Percentiles rank a stretch among this genome's conserved stretches.
phyloP scores from a whole-genome alignment of 495 filamentous ascomycete genomes.

The Aspergillus saccharolyticus region DNA sequence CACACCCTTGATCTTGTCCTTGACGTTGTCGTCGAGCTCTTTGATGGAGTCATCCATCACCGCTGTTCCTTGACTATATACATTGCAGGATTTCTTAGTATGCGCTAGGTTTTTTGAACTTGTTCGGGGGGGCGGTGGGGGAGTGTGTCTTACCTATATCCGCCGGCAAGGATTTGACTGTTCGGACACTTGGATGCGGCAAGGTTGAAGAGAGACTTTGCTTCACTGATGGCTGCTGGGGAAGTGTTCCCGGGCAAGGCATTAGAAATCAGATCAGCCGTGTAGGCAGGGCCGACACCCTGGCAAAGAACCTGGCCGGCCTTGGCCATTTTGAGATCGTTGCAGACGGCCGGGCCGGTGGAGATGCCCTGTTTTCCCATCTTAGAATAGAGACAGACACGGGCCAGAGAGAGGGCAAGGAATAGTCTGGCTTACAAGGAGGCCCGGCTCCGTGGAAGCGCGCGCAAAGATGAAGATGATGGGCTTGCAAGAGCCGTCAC shows the following conservation, averaged over 20 bases:
- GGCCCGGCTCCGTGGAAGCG: conserved; percentile 36
- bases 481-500: conserved; percentile 37
- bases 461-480: conserved; percentile 52
- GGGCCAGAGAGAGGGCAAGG: too few species aligned
- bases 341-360: conserved; percentile 36
- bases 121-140: too few species aligned
- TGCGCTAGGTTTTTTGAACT: too few species aligned
- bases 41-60: conserved; percentile 47
- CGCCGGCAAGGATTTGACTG: conserved; percentile 50
- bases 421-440: conserved; percentile 8
- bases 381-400: neutral
- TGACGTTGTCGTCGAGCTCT: conserved; percentile 32
- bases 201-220: conserved; percentile 31
- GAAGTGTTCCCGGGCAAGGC: conserved; percentile 25
- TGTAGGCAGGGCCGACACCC: conserved; percentile 34
- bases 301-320: conserved; percentile 30
- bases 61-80: conserved; percentile 50
- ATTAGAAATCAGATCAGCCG: conserved; percentile 24
- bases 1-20: conserved; percentile 47
- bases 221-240: conserved; percentile 39
- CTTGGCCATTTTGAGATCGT: conserved; percentile 14
- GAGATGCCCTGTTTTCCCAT: conserved; percentile 28
- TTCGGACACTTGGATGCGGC: conserved; percentile 45
- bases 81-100: neutral
- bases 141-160: conserved; percentile 37